Evolutionary conservation across 139 green algal species (phyloP), one percentile per base, ranked within the genome.

Genomic region (Chloropicon primus): DNA sequence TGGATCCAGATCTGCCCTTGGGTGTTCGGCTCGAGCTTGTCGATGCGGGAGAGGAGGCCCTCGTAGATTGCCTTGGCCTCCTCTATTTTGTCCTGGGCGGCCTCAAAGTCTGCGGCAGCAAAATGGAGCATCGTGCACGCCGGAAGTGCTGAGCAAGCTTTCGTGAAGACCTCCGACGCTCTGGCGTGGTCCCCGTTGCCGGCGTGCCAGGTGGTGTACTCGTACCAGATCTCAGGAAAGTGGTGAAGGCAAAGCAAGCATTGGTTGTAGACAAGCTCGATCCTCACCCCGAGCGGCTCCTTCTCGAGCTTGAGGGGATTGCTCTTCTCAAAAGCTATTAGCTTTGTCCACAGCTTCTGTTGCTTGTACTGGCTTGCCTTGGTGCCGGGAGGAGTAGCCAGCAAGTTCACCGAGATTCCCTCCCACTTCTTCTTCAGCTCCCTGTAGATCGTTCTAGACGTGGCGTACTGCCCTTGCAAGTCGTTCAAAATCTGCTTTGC

Each of bases 191-290:
- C 83, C 2, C 29, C 74, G n/a, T 27, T 54, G 1, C 85, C 74
- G 2, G 74, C 76, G 53, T 91, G 86, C 84, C 87, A 93, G 2
- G 74, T 82, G 0, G 87, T 77, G 54, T 88, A 90, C 25, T 91
- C 85, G 54, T 84, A 85, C 88, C 88, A 93, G 25, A 91, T 86
- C 78, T 96, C 93, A 2, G 93, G 92, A 80, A 90, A 90, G 76
- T 88, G 79, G 72, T 86, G 77, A 21, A 96, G 84, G 26, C 77
- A 80, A 71, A 91, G 90, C 23, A 97, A 86, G 0, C 84, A 85
- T 79, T 97, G 93, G 72, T 96, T 87, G 80, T 91, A 96, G 0
- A 91, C 88, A 25, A 97, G 87, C 21, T 62, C 41, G 17, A 62
- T 17, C 41, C 41, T 62, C 10, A 62, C 41, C 41, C 41, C 41